Evolutionary conservation across 1,284 basidiomycete genomes (phyloP).

Genomic region (Puccinia horiana): DNA sequence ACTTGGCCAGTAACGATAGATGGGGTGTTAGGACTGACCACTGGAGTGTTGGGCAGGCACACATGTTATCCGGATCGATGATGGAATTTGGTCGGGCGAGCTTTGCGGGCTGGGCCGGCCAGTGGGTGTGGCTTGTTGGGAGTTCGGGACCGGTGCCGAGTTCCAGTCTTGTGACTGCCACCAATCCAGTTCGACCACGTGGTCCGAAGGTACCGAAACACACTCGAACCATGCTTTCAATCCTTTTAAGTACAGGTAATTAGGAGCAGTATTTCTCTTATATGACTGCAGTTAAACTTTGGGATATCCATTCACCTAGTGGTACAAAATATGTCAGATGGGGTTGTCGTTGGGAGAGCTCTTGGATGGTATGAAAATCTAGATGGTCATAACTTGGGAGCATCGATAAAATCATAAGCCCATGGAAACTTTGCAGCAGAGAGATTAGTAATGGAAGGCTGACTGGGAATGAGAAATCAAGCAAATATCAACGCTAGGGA

Average conservation of each 20-base stretch:
- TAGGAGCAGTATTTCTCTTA: neutral
- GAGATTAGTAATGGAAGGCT: constrained; percentile 12
- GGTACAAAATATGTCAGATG: constrained; percentile 54
- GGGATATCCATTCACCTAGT: constrained; percentile 51
- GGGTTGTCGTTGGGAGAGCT: constrained; percentile 51
- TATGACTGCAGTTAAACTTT: neutral
- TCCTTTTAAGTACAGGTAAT: constrained; percentile 46
- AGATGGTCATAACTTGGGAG: constrained; percentile 56
- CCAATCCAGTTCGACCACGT: constrained; percentile 56
- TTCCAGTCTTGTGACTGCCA: constrained; percentile 52
- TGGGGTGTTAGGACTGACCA: constrained; percentile 48
- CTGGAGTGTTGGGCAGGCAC: constrained; percentile 57
- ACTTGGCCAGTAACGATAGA: neutral
- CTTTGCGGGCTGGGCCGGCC: neutral
- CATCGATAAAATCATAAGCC: neutral
- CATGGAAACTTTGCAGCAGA: neutral
- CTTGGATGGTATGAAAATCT: constrained; percentile 52
- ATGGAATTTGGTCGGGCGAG: neutral
- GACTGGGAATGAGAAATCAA: constrained; percentile 57
- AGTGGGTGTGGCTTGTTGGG: constrained; percentile 8
- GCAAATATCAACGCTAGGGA: constrained; percentile 54
- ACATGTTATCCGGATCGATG: constrained; percentile 53
- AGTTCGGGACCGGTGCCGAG: neutral
- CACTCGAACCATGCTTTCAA: constrained; percentile 53
- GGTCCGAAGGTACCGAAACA: constrained; percentile 51